Percentiles rank a stretch among this genome's conserved stretches.
phyloP scores from a whole-genome alignment of 2,329 filamentous ascomycete genomes.

The Aspergillus caelatus region DNA sequence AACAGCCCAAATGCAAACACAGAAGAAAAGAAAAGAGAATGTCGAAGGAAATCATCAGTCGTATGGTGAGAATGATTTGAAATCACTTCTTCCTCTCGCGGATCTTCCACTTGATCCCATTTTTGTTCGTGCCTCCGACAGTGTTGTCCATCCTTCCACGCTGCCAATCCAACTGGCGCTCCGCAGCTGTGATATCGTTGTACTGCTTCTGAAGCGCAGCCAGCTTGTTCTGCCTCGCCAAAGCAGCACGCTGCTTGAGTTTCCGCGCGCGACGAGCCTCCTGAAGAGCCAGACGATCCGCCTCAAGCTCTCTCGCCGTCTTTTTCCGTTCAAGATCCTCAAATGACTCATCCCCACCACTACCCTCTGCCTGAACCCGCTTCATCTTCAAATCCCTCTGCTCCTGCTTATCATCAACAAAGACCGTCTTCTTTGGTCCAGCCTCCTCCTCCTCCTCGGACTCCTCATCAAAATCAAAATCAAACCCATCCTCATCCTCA shows the following conservation, averaged over 20 bases:
- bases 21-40: slow-evolving; percentile 2
- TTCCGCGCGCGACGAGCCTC: slow-evolving; percentile 46
- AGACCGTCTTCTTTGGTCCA: slow-evolving; percentile 40
- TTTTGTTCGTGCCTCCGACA: slow-evolving; percentile 64
- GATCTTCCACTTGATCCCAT: slow-evolving; percentile 66
- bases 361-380: slow-evolving; percentile 23
- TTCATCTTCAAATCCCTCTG: slow-evolving; percentile 33
- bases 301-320: slow-evolving; percentile 48
- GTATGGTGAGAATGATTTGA: background rate
- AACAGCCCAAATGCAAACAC: background rate
- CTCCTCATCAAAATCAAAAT: slow-evolving; percentile 24
- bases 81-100: slow-evolving; percentile 57
- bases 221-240: slow-evolving; percentile 54
- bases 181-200: slow-evolving; percentile 57
- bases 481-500: slow-evolving; percentile 26
- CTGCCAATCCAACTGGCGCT: slow-evolving; percentile 61
- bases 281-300: slow-evolving; percentile 42
- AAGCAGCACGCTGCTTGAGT: slow-evolving; percentile 52
- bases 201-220: slow-evolving; percentile 57
- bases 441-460: slow-evolving; percentile 21
- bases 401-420: slow-evolving; percentile 42
- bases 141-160: slow-evolving; percentile 64
- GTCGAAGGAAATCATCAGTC: slow-evolving; percentile 1
- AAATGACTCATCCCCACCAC: slow-evolving; percentile 27
- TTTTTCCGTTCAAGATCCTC: slow-evolving; percentile 34